A percentile compares a stretch with the other conserved stretches of the same genome.
Conservation (phyloP, 352 stramenopile species). For the Globisporangium ultimum region DNA sequence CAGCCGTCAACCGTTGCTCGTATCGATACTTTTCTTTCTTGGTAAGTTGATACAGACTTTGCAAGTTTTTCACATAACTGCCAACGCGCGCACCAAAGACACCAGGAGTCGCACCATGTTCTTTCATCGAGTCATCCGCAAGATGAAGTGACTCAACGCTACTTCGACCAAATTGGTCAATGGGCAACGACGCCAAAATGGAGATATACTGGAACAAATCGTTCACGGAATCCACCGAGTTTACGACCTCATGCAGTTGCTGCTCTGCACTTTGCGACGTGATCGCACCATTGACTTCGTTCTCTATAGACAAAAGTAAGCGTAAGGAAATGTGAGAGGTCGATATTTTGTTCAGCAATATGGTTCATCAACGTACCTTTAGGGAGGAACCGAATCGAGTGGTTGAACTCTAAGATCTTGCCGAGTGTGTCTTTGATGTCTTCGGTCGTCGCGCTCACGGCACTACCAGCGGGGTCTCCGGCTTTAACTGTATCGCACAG, state of each 20-base stretch:
- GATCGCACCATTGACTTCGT: slow-evolving; percentile 28
- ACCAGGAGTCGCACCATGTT: slow-evolving; percentile 16
- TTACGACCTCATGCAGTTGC: slow-evolving; percentile 71
- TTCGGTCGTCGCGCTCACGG: slow-evolving; percentile 25
- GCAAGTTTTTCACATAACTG: slow-evolving; percentile 69
- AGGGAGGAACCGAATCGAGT: slow-evolving; percentile 42
- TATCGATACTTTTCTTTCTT: slow-evolving; percentile 83
- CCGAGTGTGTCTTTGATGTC: slow-evolving; percentile 60
- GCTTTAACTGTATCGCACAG: slow-evolving; percentile 60
- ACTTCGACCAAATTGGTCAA: slow-evolving; percentile 6
- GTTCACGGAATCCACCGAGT: slow-evolving; percentile 69
- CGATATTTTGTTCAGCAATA: not conserved
- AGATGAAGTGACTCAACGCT: slow-evolving; percentile 10
- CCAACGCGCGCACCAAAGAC: slow-evolving; percentile 69
- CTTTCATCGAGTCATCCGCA: slow-evolving; percentile 15
- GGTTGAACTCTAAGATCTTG: slow-evolving; percentile 75
- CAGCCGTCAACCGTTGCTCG: slow-evolving; percentile 60
- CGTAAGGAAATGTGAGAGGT: not conserved
- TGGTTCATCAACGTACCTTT: slow-evolving; percentile 32
- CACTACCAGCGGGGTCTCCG: slow-evolving; percentile 31
- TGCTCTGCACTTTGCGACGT: slow-evolving; percentile 36
- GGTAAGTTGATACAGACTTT: slow-evolving; percentile 64
- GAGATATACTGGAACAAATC: slow-evolving; percentile 84
- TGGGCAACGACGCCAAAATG: slow-evolving; percentile 35
- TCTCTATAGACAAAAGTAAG: slow-evolving; percentile 18